These are phyloP conservation scores for Marchantia paleacea DNA, from an alignment of 225 moss, liverwort and hornwort species.

Conservation along the genomic window DNA sequence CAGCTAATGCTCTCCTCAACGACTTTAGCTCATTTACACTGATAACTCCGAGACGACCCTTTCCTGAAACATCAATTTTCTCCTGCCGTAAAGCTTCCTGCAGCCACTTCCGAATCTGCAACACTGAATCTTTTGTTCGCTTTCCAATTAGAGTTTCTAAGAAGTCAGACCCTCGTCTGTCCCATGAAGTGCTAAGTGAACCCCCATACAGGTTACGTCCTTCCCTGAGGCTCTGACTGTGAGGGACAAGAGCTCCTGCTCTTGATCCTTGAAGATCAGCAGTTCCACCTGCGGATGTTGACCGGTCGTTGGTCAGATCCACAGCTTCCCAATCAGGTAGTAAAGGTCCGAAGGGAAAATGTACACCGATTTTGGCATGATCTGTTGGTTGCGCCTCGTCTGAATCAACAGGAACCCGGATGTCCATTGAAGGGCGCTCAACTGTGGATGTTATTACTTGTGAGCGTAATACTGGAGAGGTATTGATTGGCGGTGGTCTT, in stretches of 20 bases:
- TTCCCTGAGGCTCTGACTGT: conserved; percentile 9
- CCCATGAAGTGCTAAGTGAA: conserved; percentile 70
- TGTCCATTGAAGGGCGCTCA: conserved; percentile 69
- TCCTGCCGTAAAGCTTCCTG: conserved; percentile 82
- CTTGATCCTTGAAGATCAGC: neutral
- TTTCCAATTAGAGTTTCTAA: conserved; percentile 70
- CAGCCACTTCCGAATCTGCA: conserved; percentile 76
- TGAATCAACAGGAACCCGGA: conserved; percentile 51
- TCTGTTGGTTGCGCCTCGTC: conserved; percentile 33
- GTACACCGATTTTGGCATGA: conserved; percentile 23
- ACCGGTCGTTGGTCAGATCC: neutral
- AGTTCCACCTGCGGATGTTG: neutral
- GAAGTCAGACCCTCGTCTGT: conserved; percentile 57
- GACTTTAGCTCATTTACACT: conserved; percentile 61
- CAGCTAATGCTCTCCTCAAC: conserved; percentile 55
- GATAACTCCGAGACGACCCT: conserved; percentile 76
- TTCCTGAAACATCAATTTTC: conserved; percentile 56
- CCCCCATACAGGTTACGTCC: conserved; percentile 62
- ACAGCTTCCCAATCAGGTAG: conserved; percentile 26
- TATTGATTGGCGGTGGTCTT: conserved; percentile 20
- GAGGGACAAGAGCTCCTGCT: neutral
- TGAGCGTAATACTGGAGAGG: neutral
- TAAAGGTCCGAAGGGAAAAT: conserved; percentile 60
- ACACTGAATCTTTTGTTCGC: conserved; percentile 71
- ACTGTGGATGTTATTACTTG: conserved; percentile 33